A percentile compares a stretch with the other conserved stretches of the same genome.
Evolutionary conservation across 306 rosid genomes (phyloP).

Genomic region (Castanospermum australe): DNA sequence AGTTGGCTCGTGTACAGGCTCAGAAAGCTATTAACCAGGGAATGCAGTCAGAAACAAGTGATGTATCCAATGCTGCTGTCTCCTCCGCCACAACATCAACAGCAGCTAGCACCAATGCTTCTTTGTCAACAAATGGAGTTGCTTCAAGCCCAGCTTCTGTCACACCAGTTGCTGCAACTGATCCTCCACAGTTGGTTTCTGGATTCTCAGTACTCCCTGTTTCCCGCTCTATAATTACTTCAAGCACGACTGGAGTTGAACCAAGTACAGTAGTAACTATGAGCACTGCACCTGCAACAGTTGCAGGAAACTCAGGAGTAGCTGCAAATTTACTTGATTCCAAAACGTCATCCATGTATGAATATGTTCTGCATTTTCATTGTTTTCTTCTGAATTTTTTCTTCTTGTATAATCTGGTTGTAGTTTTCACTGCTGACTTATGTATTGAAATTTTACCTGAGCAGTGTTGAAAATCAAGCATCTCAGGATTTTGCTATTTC

Average conservation of each 20-base stretch:
- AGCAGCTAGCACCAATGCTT: conserved; percentile 36
- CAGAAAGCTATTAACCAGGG: conserved; percentile 64
- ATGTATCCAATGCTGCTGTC: conserved; percentile 44
- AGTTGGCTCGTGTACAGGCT: conserved; percentile 97
- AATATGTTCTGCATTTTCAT: conserved; percentile 24
- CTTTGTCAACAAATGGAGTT: conserved; percentile 53
- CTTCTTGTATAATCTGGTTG: conserved; percentile 5
- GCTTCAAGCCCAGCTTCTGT: conserved; percentile 76
- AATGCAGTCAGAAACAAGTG: conserved; percentile 49
- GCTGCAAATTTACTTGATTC: conserved; percentile 47
- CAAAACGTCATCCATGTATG: conserved; percentile 56
- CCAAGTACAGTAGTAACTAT: conserved; percentile 41
- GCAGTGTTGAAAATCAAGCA: conserved; percentile 55
- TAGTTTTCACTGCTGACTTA: conserved; percentile 27
- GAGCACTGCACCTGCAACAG: conserved; percentile 41
- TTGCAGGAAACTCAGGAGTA: conserved; percentile 57
- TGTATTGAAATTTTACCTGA: conserved; percentile 33
- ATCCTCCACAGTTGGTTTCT: conserved; percentile 53
- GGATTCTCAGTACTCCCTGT: conserved; percentile 47
- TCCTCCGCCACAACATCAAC: conserved; percentile 47
- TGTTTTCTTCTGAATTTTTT: conserved; percentile 3
- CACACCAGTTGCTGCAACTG: conserved; percentile 62
- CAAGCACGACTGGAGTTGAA: conserved; percentile 50
- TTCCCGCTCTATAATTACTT: conserved; percentile 42
- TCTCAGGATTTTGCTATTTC: conserved; percentile 55